A percentile compares a stretch with the other conserved stretches of the same genome.
Conservation (phyloP, 768 basidiomycete genomes). For the Boletus vinaceobasis region DNA sequence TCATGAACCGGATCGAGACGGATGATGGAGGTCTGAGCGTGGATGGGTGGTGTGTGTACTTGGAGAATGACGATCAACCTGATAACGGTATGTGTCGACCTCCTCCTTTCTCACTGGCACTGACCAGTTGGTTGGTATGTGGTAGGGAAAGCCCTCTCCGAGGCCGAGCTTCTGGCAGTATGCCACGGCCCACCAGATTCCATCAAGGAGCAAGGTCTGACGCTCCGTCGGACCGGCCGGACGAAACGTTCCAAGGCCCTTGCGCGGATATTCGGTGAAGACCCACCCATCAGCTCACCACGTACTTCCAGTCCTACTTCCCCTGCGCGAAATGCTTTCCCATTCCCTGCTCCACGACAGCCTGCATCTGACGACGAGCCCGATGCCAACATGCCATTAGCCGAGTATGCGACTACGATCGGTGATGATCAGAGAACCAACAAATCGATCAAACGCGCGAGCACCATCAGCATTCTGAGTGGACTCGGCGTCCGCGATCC, state of each 20-base stretch:
- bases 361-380: conserved; percentile 35
- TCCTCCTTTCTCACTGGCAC: background rate
- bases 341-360: conserved; percentile 8
- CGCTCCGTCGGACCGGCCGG: conserved; percentile 56
- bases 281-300: conserved; percentile 28
- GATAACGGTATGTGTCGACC: conserved; percentile 42
- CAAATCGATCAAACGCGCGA: conserved; percentile 70
- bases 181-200: conserved; percentile 80
- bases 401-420: conserved; percentile 30
- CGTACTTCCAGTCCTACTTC: conserved; percentile 36
- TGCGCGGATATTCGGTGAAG: conserved; percentile 47
- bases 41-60: conserved; percentile 87
- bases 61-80: conserved; percentile 55
- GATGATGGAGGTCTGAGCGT: conserved; percentile 76
- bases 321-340: conserved; percentile 19
- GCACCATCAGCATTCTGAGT: conserved; percentile 90
- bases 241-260: conserved; percentile 41
- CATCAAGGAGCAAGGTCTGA: conserved; percentile 74
- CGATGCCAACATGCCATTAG: conserved; percentile 31
- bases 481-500: conserved; percentile 87
- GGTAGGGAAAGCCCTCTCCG: conserved; percentile 71
- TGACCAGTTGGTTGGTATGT: background rate
- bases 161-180: conserved; percentile 76
- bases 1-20: conserved; percentile 55
- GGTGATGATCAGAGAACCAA: conserved; percentile 25